phyloP scores from a whole-genome alignment of 1,284 basidiomycete genomes.

The Vanrija sp. region DNA sequence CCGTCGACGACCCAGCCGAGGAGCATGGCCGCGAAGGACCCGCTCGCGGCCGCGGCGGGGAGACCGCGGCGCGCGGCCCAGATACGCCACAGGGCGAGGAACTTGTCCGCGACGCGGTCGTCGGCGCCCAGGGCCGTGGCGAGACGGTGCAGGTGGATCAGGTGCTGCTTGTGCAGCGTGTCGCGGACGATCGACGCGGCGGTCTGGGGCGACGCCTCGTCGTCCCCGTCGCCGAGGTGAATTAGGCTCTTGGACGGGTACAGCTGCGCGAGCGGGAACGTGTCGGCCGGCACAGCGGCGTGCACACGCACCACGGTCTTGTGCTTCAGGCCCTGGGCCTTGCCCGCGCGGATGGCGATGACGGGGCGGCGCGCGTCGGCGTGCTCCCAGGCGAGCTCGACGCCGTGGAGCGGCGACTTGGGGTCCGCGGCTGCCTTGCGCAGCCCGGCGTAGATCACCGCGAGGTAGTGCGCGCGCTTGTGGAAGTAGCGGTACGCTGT shows the following conservation, averaged over 20 bases:
- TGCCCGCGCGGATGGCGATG: slow-evolving; percentile 17
- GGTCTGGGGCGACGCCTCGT: slow-evolving; percentile 59
- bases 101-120: slow-evolving; percentile 60
- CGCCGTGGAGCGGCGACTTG: slow-evolving; percentile 61
- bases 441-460: slow-evolving; percentile 69
- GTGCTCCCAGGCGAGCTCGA: slow-evolving; percentile 60
- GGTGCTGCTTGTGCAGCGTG: slow-evolving; percentile 61
- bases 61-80: slow-evolving; percentile 90
- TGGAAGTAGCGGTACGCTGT: slow-evolving; percentile 86
- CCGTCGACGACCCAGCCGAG: slow-evolving; percentile 70
- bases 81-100: slow-evolving; percentile 72
- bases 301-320: slow-evolving; percentile 70
- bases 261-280: slow-evolving; percentile 62
- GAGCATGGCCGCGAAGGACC: slow-evolving; percentile 66
- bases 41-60: slow-evolving; percentile 58
- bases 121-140: slow-evolving; percentile 59
- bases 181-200: slow-evolving; percentile 70
- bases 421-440: slow-evolving; percentile 52
- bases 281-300: slow-evolving; percentile 60
- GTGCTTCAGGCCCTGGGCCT: slow-evolving; percentile 60
- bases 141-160: slow-evolving; percentile 66
- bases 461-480: slow-evolving; percentile 87
- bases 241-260: slow-evolving; percentile 73
- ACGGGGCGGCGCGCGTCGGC: slow-evolving; percentile 54
- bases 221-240: slow-evolving; percentile 40